Base-by-base conservation (phyloP, 1,139 yeast species). In the Komagataea norvegica region DNA sequence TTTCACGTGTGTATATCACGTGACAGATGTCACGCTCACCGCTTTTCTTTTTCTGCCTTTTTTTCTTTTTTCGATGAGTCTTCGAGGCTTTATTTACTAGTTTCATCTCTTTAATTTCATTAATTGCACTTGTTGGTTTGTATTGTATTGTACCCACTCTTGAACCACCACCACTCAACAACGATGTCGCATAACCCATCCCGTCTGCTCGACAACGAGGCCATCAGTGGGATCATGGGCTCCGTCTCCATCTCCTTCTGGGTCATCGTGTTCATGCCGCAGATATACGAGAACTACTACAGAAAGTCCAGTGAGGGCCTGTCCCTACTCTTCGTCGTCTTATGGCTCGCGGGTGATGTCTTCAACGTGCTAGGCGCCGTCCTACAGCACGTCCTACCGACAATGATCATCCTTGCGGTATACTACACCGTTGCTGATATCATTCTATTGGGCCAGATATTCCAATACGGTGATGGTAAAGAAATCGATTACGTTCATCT, bases 231-330 rank as follows among this genome's bases (percentile, higher is more conserved):
- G 5, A 83, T 87, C 44, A 76, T 91, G 17, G 96, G 96, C 27
- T 49, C 95, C 18, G 86, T 91, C 33, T 89, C 97, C 14, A 74
- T 91, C 31, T 95, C 96, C 15, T 91, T 97, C 60, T 91, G 98
- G 98, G 83, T 91, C 46, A 88, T 91, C 38, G 97, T 91, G 18
- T 91, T 91, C 67, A 94, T 95, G 28, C 98, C 98, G 13, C 98
- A 91, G 58, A 82, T 91, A 31, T 89, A 87, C 60, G 96, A 91
- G 57, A 89, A 89, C 57, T 88, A 85, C 57, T 72, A 73, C 44
- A 68, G 96, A 55, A 79, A 84, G 57, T 78, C 88, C 25, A 77
- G 94, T 3, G 96, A 88, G 44, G 96, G 97, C 1, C 69, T 89
- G 24, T 86, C 95, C 6, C 62, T 88, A 27, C 65, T 82, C 47